These are phyloP conservation scores for Cutaneotrichosporon sp. DNA, from an alignment of 1,284 basidiomycete genomes.

Conservation along the genomic window DNA sequence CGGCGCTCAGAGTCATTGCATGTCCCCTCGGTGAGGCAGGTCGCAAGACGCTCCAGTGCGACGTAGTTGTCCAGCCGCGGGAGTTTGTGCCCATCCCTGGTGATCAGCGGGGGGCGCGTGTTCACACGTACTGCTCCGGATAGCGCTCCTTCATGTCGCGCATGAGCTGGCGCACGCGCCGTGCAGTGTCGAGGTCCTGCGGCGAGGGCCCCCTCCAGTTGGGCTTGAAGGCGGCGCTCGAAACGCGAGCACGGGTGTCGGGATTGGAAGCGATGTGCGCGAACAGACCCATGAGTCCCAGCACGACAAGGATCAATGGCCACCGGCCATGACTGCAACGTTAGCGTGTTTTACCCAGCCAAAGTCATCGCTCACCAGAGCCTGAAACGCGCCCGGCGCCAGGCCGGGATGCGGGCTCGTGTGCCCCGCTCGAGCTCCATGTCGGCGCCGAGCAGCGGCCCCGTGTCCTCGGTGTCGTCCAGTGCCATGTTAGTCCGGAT, in stretches of 20 bases:
- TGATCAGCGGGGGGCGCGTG: not conserved
- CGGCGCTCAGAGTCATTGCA: slow-evolving; percentile 25
- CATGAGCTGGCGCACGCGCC: not conserved
- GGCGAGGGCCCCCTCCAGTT: not conserved
- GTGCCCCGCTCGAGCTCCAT: not conserved
- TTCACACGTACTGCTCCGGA: not conserved
- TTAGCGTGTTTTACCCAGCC: not conserved
- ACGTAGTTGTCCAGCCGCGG: not conserved
- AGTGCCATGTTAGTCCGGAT: not conserved
- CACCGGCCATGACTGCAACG: not conserved
- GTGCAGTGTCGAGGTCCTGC: not conserved
- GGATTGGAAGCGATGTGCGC: not conserved
- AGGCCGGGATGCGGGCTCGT: not conserved
- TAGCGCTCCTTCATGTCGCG: not conserved
- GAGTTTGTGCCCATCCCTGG: not conserved
- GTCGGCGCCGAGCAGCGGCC: not conserved
- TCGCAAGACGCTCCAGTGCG: slow-evolving; percentile 22
- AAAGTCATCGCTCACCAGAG: too few relatives aligned
- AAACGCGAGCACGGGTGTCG: not conserved
- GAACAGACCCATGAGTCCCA: not conserved
- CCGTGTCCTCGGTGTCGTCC: not conserved
- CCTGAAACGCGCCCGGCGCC: not conserved
- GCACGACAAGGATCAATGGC: not conserved
- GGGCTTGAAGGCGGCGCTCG: not conserved
- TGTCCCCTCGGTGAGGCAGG: slow-evolving; percentile 24